phyloP scores from a whole-genome alignment of 768 basidiomycete species.

The Pholiota microspora region DNA sequence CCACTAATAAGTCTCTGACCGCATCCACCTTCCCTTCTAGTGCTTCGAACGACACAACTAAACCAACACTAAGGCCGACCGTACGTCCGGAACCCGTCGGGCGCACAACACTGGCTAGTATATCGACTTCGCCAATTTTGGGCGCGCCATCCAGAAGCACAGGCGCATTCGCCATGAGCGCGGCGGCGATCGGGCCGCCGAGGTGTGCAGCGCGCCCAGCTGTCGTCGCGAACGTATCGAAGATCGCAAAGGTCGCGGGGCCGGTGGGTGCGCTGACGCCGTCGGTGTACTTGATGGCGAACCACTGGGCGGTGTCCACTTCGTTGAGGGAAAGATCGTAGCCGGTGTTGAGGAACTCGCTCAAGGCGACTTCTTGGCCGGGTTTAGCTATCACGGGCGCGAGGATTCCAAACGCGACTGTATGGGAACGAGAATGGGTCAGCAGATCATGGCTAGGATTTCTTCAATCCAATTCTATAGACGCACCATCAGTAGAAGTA shows the following conservation, averaged over 20 bases:
- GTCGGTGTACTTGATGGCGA: conserved; percentile 29
- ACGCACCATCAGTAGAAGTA: no score
- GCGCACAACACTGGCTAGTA: conserved; percentile 31
- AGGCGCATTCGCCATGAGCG: conserved; percentile 32
- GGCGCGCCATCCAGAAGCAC: conserved; percentile 25
- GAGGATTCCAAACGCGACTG: conserved; percentile 5
- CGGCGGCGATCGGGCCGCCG: conserved; percentile 28
- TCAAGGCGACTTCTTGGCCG: conserved; percentile 14
- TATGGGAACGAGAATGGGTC: no score
- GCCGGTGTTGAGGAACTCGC: conserved; percentile 28
- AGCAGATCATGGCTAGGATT: no score
- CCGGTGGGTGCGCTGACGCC: conserved; percentile 3
- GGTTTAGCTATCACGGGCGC: conserved; percentile 7
- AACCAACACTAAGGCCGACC: conserved; percentile 26
- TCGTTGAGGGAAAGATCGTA: conserved; percentile 24
- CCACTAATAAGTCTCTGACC: conserved; percentile 34
- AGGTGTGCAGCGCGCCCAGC: conserved; percentile 30
- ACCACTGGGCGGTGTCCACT: conserved; percentile 37
- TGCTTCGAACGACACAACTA: conserved; percentile 32
- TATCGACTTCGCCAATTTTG: conserved; percentile 23
- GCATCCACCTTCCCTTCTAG: conserved; percentile 32
- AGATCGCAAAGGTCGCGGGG: conserved; percentile 28
- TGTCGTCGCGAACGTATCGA: conserved; percentile 36
- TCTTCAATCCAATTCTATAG: no score
- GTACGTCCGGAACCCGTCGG: conserved; percentile 15